phyloP scores from a whole-genome alignment of 148 eudicot species.

The Suaeda aralocaspica region DNA sequence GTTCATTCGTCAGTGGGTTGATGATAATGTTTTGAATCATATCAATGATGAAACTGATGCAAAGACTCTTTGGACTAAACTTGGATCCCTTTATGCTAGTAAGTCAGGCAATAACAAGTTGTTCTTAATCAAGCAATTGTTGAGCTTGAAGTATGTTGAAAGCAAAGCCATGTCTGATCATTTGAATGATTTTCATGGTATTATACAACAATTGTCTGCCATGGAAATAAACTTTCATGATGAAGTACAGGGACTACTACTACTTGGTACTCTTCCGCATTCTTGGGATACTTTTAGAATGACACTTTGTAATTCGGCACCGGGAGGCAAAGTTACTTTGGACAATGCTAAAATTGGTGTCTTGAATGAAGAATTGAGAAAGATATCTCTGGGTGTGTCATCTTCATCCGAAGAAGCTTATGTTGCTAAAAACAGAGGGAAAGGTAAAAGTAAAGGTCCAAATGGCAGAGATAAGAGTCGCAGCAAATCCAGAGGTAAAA shows the following conservation, averaged over 20 bases:
- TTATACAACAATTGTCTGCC: no score
- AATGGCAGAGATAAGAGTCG: not conserved
- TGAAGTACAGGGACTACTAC: no score
- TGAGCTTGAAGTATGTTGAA: not conserved
- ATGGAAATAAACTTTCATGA: no score
- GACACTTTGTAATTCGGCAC: no score
- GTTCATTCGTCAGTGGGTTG: slow-evolving; percentile 14
- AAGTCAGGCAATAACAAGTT: slow-evolving; percentile 15
- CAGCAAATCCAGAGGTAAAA: slow-evolving; percentile 16
- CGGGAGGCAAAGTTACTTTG: no score
- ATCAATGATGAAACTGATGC: slow-evolving; percentile 6
- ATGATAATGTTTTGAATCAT: slow-evolving; percentile 16
- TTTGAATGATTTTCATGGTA: no score
- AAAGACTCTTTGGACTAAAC: slow-evolving; percentile 6
- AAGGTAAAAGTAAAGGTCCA: slow-evolving; percentile 1
- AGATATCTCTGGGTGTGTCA: no score
- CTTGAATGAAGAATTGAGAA: no score
- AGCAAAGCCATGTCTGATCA: no score
- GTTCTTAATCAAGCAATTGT: slow-evolving; percentile 10
- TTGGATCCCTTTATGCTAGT: slow-evolving; percentile 5
- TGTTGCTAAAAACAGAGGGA: not conserved
- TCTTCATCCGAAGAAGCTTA: no score
- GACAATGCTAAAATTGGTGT: no score
- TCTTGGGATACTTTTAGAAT: not conserved
- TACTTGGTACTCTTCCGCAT: no score